Evolutionary conservation across 2,329 filamentous ascomycete genomes (phyloP).

Genomic region (Orbilia ellipsospora): DNA sequence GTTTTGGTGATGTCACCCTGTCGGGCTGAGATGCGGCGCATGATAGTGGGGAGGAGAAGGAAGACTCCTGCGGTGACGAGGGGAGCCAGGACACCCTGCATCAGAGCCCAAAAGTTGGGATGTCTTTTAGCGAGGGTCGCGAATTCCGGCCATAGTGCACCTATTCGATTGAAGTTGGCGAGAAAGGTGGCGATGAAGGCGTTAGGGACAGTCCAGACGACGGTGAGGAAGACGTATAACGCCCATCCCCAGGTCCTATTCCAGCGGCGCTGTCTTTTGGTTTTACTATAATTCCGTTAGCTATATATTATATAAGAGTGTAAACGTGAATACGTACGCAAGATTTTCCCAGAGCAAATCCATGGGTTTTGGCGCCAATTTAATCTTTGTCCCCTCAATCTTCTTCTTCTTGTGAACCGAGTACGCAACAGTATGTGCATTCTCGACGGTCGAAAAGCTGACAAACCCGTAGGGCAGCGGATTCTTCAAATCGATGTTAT

Average conservation of each 20-base stretch:
- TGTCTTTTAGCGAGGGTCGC: slow-evolving; percentile 72
- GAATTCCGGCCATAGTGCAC: slow-evolving; percentile 78
- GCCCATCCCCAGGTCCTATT: slow-evolving; percentile 81
- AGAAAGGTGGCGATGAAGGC: slow-evolving; percentile 94
- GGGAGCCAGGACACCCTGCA: slow-evolving; percentile 91
- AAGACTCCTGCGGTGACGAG: slow-evolving; percentile 89
- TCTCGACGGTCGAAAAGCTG: slow-evolving; percentile 86
- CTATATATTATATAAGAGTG: background rate
- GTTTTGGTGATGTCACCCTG: slow-evolving; percentile 86
- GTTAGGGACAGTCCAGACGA: slow-evolving; percentile 92
- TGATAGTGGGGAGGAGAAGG: slow-evolving; percentile 86
- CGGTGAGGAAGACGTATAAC: slow-evolving; percentile 82
- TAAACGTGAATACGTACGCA: slow-evolving; percentile 62
- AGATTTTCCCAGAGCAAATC: slow-evolving; percentile 98
- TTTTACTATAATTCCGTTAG: slow-evolving; percentile 64
- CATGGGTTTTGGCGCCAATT: slow-evolving; percentile 83
- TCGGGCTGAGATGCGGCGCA: slow-evolving; percentile 77
- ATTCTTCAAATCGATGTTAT: slow-evolving; percentile 84
- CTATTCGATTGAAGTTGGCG: slow-evolving; percentile 74
- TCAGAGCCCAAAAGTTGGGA: slow-evolving; percentile 79
- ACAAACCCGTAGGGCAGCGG: slow-evolving; percentile 94
- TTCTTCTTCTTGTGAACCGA: slow-evolving; percentile 80
- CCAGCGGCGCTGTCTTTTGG: slow-evolving; percentile 74
- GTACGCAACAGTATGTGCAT: slow-evolving; percentile 89
- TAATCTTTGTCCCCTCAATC: slow-evolving; percentile 79